phyloP scores from a whole-genome alignment of 2,329 filamentous ascomycete species.

The Fusarium haematococcum region DNA sequence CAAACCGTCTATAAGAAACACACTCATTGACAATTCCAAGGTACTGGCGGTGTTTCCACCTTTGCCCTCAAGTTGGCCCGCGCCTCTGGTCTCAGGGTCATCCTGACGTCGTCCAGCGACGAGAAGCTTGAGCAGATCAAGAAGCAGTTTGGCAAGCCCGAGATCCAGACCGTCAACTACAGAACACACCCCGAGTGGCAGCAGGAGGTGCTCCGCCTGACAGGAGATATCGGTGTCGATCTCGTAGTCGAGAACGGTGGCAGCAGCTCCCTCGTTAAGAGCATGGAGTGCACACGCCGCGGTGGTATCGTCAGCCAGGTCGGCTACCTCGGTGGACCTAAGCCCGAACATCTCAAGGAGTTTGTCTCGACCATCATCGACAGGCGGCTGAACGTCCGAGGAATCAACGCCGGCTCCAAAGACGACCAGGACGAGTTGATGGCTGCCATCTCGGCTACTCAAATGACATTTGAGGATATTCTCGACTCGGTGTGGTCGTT shows the following conservation, averaged over 20 bases:
- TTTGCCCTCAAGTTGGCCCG: conserved; percentile 58
- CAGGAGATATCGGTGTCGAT: conserved; percentile 59
- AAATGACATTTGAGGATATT: conserved; percentile 52
- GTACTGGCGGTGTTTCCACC: conserved; percentile 56
- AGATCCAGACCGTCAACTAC: conserved; percentile 62
- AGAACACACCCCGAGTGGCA: conserved; percentile 59
- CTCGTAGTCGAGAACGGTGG: conserved; percentile 61
- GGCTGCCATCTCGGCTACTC: conserved; percentile 48
- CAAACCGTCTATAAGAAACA: fast-evolving
- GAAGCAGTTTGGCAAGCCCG: conserved; percentile 54
- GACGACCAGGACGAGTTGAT: conserved; percentile 55
- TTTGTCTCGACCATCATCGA: conserved; percentile 53
- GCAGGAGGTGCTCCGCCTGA: conserved; percentile 56
- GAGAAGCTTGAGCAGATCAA: conserved; percentile 58
- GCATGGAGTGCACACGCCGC: conserved; percentile 53
- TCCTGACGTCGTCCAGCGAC: conserved; percentile 65
- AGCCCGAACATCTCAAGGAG: conserved; percentile 47
- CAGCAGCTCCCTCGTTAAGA: conserved; percentile 51
- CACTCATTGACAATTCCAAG: conserved; percentile 24
- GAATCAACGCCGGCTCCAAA: conserved; percentile 56
- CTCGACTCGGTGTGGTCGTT: conserved; percentile 54
- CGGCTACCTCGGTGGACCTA: conserved; percentile 52
- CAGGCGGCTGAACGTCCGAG: conserved; percentile 49
- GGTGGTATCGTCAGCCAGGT: conserved; percentile 58
- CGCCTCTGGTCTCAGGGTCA: conserved; percentile 62